Percentiles rank a stretch among this genome's conserved stretches.
These are phyloP conservation scores for Sporothrix luriei DNA, from an alignment of 2,329 filamentous ascomycete species.

Conservation along the genomic window DNA sequence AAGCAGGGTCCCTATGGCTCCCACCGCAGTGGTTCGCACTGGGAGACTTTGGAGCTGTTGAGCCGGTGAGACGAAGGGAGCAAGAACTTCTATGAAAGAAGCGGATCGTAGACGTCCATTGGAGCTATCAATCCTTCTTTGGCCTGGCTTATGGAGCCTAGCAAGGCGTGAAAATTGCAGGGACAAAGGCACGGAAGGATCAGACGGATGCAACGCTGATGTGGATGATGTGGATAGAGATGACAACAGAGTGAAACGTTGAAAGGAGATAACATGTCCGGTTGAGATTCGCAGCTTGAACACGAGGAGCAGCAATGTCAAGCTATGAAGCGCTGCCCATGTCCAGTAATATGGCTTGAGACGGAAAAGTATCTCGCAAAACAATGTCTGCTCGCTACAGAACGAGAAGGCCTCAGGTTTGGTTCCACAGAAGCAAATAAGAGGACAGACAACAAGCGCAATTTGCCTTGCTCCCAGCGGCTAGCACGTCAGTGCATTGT, in stretches of 20 bases:
- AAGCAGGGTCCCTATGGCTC: neutral
- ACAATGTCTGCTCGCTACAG: neutral
- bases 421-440: too few relatives aligned
- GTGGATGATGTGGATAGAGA: conserved; percentile 21
- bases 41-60: neutral
- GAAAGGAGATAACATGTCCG: neutral
- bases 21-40: neutral
- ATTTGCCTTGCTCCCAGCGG: too few relatives aligned
- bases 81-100: neutral
- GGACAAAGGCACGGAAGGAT: conserved; percentile 11
- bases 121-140: neutral
- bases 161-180: conserved; percentile 15
- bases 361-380: neutral
- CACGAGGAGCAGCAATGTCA: neutral
- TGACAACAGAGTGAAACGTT: neutral
- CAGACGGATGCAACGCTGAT: conserved; percentile 23
- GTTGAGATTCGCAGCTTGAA: conserved; percentile 4
- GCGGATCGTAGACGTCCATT: neutral
- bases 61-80: neutral
- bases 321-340: neutral
- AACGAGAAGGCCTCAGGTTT: too few relatives aligned
- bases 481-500: too few relatives aligned
- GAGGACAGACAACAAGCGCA: too few relatives aligned
- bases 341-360: neutral
- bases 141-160: conserved; percentile 8